A percentile compares a stretch with the other conserved stretches of the same genome.
Conservation (phyloP, 148 eudicot genomes). For the Vaccinium macrocarpon region DNA sequence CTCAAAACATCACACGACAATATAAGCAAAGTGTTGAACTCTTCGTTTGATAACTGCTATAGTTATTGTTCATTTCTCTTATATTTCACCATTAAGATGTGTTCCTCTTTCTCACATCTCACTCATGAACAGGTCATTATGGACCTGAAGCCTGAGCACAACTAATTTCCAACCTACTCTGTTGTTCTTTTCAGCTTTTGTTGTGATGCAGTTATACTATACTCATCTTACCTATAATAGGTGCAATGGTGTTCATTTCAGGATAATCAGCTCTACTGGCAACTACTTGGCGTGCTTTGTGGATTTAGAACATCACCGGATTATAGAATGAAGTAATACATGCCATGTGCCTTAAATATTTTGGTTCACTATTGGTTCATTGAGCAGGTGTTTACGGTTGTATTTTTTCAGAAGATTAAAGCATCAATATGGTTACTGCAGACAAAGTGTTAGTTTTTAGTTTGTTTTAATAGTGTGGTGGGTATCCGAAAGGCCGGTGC, state of each 20-base stretch:
- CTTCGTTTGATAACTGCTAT: not conserved
- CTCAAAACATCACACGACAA: not conserved
- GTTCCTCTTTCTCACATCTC: not conserved
- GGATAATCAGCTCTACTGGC: conserved; percentile 16
- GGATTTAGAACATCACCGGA: conserved; percentile 11
- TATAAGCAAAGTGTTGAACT: too few species aligned
- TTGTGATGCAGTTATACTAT: not conserved
- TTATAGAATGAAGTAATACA: conserved; percentile 38
- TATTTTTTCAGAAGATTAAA: not conserved
- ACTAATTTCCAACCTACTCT: not conserved
- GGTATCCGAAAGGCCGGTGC: too few species aligned
- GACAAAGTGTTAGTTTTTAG: not conserved
- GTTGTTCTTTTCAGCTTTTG: not conserved
- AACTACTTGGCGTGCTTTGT: conserved; percentile 21
- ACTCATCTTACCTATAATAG: not conserved
- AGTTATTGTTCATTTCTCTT: not conserved
- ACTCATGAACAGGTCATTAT: not conserved
- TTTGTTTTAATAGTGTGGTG: not conserved
- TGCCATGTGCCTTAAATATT: not conserved
- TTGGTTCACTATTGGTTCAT: conserved; percentile 3
- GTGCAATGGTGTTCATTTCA: not conserved
- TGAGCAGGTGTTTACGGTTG: not conserved
- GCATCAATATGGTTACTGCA: not conserved
- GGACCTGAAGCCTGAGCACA: not conserved
- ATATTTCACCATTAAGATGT: conserved; percentile 3